Conservation (phyloP, 2,329 filamentous ascomycete species). For the Verticillium isaacii region DNA sequence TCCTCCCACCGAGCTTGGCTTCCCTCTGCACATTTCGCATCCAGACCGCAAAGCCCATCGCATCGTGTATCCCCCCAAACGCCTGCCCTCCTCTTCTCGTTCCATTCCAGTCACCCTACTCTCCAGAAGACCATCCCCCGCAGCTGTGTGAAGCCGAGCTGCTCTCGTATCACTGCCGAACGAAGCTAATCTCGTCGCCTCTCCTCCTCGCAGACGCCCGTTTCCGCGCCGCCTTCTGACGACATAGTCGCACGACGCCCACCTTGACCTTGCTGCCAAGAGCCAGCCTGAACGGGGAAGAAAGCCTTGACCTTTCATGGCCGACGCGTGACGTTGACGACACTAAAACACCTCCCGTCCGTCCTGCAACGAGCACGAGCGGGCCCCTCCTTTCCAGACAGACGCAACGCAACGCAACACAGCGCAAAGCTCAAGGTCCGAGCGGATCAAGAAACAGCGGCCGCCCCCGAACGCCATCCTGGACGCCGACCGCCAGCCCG, state of each 20-base stretch:
- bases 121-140: background rate
- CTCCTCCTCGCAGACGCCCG: background rate
- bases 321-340: conserved; percentile 2
- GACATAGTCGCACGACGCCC: background rate
- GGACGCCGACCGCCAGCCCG: background rate
- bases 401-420: background rate
- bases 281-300: background rate
- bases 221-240: background rate
- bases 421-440: conserved; percentile 10
- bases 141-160: background rate
- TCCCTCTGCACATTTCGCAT: background rate
- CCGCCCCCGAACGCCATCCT: conserved; percentile 7
- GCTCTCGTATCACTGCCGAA: background rate
- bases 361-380: conserved; percentile 11
- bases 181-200: background rate
- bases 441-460: conserved; percentile 1
- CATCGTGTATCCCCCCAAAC: background rate
- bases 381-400: background rate
- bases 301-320: background rate
- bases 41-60: background rate
- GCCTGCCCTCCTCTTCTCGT: no score
- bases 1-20: background rate
- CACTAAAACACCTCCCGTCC: conserved; percentile 10
- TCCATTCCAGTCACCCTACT: background rate
- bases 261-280: background rate